A percentile compares a stretch with the other conserved stretches of the same genome.
Evolutionary conservation across 495 filamentous ascomycete genomes (phyloP).

Genomic region (Cetradonia linearis): DNA sequence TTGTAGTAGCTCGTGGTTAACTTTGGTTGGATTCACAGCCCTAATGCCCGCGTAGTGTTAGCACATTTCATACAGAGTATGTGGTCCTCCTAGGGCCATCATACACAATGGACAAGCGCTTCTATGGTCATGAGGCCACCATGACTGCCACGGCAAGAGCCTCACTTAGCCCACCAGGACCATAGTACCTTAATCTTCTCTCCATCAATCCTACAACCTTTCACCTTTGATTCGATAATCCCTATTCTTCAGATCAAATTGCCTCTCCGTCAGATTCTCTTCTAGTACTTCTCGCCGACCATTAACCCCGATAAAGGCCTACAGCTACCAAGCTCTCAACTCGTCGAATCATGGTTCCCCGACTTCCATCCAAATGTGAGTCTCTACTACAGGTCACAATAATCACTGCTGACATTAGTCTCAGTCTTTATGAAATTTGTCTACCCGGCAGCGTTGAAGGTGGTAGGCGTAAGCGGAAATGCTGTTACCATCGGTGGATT

Average conservation of each 20-base stretch:
- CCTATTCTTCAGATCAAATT: not conserved
- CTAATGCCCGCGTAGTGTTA: not conserved
- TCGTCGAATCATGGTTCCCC: not conserved
- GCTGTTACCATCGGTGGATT: not conserved
- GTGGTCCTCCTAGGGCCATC: not conserved
- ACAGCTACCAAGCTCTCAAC: not conserved
- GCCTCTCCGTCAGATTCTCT: not conserved
- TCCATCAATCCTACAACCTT: not conserved
- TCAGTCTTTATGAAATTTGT: not conserved
- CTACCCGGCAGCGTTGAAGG: not conserved
- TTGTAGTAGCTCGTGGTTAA: not conserved
- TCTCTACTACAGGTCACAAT: not conserved
- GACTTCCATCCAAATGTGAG: not conserved
- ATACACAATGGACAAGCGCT: not conserved
- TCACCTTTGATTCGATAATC: not conserved
- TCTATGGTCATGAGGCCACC: not conserved
- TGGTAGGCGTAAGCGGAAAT: not conserved
- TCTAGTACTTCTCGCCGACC: not conserved
- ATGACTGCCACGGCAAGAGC: not conserved
- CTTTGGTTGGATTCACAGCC: too few relatives aligned
- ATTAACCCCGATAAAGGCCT: not conserved
- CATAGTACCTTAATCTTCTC: not conserved
- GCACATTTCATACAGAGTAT: not conserved
- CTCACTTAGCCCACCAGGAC: not conserved
- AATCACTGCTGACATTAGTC: not conserved